phyloP scores from a whole-genome alignment of 2,329 filamentous ascomycete genomes.

The Fusarium falciforme region DNA sequence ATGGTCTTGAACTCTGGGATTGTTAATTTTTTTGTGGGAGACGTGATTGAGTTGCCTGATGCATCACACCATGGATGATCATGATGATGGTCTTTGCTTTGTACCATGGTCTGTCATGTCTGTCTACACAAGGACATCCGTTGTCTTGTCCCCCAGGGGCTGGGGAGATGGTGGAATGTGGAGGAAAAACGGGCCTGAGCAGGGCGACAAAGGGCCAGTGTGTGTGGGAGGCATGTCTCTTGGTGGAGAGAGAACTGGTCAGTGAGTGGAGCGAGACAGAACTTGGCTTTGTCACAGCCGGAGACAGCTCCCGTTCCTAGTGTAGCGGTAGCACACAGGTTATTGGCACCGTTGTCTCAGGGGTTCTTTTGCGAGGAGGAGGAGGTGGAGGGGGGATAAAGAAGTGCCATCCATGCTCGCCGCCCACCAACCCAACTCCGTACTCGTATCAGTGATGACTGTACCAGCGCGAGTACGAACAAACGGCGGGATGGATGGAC shows the following conservation, averaged over 20 bases:
- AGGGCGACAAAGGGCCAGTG: neutral
- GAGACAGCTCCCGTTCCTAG: slow-evolving; percentile 43
- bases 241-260: neutral
- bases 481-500: neutral
- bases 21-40: neutral
- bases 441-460: slow-evolving; percentile 33
- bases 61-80: slow-evolving; percentile 10
- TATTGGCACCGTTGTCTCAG: slow-evolving; percentile 40
- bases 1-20: slow-evolving; percentile 3
- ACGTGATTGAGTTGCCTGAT: slow-evolving; percentile 8
- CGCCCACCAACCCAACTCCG: slow-evolving; percentile 4
- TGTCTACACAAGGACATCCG: neutral
- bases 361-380: slow-evolving; percentile 16
- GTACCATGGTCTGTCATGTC: neutral
- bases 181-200: slow-evolving; percentile 5
- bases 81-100: neutral
- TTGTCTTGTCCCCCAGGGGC: slow-evolving; percentile 1
- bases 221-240: slow-evolving; percentile 1
- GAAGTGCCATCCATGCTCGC: slow-evolving; percentile 11
- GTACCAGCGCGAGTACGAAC: neutral
- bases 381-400: slow-evolving; percentile 14
- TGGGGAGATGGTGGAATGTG: slow-evolving; percentile 22
- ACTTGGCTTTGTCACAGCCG: slow-evolving; percentile 37
- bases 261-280: slow-evolving; percentile 21
- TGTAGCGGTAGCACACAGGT: slow-evolving; percentile 37